Evolutionary conservation across 768 basidiomycete genomes (phyloP).

Genomic region (Sporobolomyces phaffii): DNA sequence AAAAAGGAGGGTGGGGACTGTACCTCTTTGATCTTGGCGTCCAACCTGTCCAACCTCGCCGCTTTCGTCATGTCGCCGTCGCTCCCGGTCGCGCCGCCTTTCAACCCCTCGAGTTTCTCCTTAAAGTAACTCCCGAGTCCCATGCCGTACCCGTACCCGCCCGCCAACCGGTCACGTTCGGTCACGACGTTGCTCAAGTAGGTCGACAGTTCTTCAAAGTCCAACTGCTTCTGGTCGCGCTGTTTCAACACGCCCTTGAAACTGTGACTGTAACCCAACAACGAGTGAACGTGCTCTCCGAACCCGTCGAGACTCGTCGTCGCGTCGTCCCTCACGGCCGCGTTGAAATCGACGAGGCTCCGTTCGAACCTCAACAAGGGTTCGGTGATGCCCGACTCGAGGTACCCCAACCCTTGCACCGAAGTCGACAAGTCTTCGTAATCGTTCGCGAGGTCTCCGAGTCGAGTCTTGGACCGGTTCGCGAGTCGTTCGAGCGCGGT

Average conservation of each 20-base stretch:
- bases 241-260: constrained; percentile 91
- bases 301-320: constrained; percentile 48
- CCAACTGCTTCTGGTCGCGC: constrained; percentile 96
- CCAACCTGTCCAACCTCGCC: constrained; percentile 87
- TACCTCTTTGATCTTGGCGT: constrained; percentile 92
- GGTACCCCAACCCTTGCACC: constrained; percentile 92
- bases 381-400: constrained; percentile 97
- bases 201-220: constrained; percentile 93
- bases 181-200: constrained; percentile 87
- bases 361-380: constrained; percentile 95
- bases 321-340: background rate
- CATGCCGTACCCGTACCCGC: constrained; percentile 80
- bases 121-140: constrained; percentile 68
- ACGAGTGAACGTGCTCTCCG: constrained; percentile 78
- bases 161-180: constrained; percentile 86
- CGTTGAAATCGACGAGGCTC: constrained; percentile 75
- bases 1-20: constrained; percentile 31
- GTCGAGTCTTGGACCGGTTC: constrained; percentile 67
- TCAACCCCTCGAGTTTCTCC: constrained; percentile 82
- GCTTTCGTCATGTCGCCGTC: constrained; percentile 90
- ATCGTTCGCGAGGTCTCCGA: constrained; percentile 88
- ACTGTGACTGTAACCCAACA: constrained; percentile 86
- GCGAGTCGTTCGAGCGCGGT: constrained; percentile 71
- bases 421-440: constrained; percentile 95
- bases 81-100: constrained; percentile 55